Base-by-base conservation (phyloP, 257 asterid species). In the Capsicum chinense region DNA sequence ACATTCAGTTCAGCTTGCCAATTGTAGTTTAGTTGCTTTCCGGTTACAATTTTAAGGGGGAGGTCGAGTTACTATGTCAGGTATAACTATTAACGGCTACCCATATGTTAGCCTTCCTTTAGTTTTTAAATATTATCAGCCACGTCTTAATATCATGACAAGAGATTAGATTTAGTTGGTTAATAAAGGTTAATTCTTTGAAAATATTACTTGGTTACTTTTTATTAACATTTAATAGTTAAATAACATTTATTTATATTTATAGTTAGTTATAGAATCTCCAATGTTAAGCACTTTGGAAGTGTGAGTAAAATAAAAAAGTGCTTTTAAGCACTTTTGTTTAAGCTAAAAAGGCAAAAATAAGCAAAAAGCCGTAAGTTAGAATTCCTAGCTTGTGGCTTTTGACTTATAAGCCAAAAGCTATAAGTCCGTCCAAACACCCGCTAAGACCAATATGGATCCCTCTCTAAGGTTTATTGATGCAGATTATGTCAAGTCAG, bases 71-170 rank as follows among this genome's bases (percentile, higher is more conserved):
- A 69, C 78, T 39, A 54, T 15, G 33, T 69, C 33, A 69, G 54
- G 76, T 68, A 68, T 68, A 37, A 7, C 54, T 68, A 16, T 68
- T 15, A 68, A 68, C 76, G 37, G 76, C 37, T 12, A 17, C 76
- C 26, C 54, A 68, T 68, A 68, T 68, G 4, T 8, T 68, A 39
- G 54, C 44, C 5, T 39, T 15, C 76, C 76, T 37, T 68, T 37
- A 37, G 19, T 67, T 67, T 3, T 37, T 15, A 68, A 3, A 37
- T 39, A 68, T 1, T 37, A 68, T 68, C 52, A 16, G 78, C 54
- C 33, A 69, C n/a, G 15, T 69, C 78, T 69, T 69, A 69, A 69
- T 69, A 69, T 69, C 56, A 60, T 60, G 67, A 60, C 67, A 3
- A n/a, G 5, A 7, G 67, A 60, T 60, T 60, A 69, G 79, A 54